Evolutionary conservation across 257 asterid genomes (phyloP), one percentile per base, ranked within the genome.

Genomic region (Scutellaria barbata): DNA sequence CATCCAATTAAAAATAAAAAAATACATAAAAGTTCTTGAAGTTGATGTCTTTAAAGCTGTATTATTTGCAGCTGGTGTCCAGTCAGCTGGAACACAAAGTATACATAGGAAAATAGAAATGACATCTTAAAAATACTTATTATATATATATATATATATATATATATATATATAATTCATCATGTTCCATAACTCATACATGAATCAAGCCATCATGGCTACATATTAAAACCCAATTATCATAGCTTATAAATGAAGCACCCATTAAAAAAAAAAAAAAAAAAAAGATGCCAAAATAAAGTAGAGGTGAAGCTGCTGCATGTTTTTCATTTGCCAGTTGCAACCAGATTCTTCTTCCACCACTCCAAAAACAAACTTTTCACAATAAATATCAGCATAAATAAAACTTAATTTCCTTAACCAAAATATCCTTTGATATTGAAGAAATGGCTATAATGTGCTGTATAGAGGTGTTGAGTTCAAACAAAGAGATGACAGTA

Each of bases 371-470:
- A n/a, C 12, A 47, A 18, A 48, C n/a, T 48, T 30, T 30, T 30
- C 35, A 30, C 35, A 30, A 30, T 30, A 30, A 22, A 22, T 22
- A 22, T 22, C 25, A 22, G 1, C 50, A 43, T 43, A 5, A 9
- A 47, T 11, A 10, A 22, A 5, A 56, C 12, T 22, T 33, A 14
- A 22, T 22, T 22, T 22, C 25, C 25, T 22, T 22, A 22, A 22
- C 25, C 25, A 0, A 22, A 22, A 22, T 20, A 20, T 20, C 25
- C 25, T 0, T 20, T 2, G 25, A 20, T 22, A 22, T 22, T 2
- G 2, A 10, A 20, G 7, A 45, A 46, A 62, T 79, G 83, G 80
- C 80, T 3, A 69, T 79, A 14, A 50, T 79, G 72, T 63, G 66
- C 46, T 64, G 74, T 22, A 56, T 70, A 13, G 60, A 64, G 66